Evolutionary conservation across 2,329 filamentous ascomycete species (phyloP), one percentile per base, ranked within the genome.

Genomic region (Talaromyces sp.): DNA sequence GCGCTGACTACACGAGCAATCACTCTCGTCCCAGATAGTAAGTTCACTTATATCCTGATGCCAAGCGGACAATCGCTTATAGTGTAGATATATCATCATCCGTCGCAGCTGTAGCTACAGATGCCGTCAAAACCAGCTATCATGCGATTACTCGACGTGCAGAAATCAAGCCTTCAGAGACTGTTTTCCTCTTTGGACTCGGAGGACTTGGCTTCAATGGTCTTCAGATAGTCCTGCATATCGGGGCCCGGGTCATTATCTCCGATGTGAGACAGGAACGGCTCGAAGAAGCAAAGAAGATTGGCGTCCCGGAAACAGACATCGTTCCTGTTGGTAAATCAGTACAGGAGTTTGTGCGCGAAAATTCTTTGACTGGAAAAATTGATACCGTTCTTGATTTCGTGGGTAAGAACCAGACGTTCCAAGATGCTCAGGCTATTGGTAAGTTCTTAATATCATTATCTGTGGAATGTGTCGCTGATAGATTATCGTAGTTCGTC

Each of bases 161-260:
- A 1, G 72, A 78, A 45, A 73, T 80, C 35, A 74, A 75, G 52
- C 64, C 68, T 1, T 62, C 71, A 0, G 76, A 80, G 64, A 79
- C 75, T 0, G 73, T 80, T 14, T 78, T 78, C 43, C 70, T 81
- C 7, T 80, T 78, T 64, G 78, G 78, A 0, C 73, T 81, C 0
- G 78, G 78, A 6, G 79, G 79, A 0, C 68, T 81, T 2, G 79
- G 79, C 1, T 78, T 80, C 60, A 80, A 81, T 65, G 79, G 74
- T 0, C 65, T 81, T 10, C 77, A 80, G 64, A 73, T 78, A 16
- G 70, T 84, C 41, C 81, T 80, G 64, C 75, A 83, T 67, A 78
- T 84, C 43, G 78, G 83, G 58, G 84, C 82, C 59, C 78, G 82
- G 61, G 68, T 76, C 27, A 70, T 79, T 35, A 71, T 79, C 8